phyloP scores from a whole-genome alignment of 306 rosid species.

The Lathyrus oleraceus region DNA sequence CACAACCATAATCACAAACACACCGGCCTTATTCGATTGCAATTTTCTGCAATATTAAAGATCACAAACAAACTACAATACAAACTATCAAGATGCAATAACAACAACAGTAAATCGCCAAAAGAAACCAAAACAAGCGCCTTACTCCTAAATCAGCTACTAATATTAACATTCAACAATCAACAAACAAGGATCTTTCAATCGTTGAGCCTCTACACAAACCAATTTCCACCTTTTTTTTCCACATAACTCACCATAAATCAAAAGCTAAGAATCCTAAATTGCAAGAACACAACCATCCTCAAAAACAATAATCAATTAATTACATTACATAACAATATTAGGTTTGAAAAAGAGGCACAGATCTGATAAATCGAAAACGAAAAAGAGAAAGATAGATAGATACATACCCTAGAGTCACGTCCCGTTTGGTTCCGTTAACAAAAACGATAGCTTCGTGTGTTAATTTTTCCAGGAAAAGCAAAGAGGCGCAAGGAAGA shows the following conservation, averaged over 20 bases:
- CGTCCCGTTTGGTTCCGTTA: not conserved
- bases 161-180: not conserved
- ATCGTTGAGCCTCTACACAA: not conserved
- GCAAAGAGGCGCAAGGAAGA: not conserved
- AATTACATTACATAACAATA: not conserved
- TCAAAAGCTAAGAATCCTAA: not conserved
- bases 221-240: no score
- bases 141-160: not conserved
- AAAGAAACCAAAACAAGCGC: not conserved
- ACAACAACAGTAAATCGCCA: not conserved
- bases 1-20: not conserved
- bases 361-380: not conserved
- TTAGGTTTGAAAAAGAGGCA: not conserved
- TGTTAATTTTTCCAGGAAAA: not conserved
- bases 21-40: not conserved
- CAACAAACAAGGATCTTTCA: constrained; percentile 2
- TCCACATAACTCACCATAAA: not conserved
- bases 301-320: no score
- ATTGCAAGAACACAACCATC: no score
- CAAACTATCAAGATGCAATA: not conserved
- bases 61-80: not conserved
- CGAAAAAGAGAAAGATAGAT: not conserved
- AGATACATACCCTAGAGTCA: not conserved
- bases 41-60: not conserved
- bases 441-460: not conserved